Percentiles rank a stretch among this genome's conserved stretches.
Conservation (phyloP, 2,329 filamentous ascomycete species). For the Periconia macrospinosa region DNA sequence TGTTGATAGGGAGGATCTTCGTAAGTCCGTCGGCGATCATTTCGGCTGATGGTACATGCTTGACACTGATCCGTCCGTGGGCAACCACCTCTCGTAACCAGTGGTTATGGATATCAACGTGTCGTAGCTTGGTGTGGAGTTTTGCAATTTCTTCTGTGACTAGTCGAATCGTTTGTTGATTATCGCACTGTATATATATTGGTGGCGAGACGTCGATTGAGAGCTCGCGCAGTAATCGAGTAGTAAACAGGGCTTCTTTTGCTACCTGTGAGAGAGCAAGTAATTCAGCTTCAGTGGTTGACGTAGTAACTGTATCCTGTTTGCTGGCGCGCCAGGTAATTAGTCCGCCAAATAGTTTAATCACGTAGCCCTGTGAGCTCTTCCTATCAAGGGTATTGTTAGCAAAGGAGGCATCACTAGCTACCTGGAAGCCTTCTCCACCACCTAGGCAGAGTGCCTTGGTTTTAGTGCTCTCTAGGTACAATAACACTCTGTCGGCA, state of each 20-base stretch:
- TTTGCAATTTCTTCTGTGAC: no score
- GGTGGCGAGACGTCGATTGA: background rate
- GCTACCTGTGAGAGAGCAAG: conserved; percentile 8
- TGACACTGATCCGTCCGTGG: no score
- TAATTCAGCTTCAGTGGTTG: conserved; percentile 9
- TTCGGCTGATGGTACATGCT: no score
- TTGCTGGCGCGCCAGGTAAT: background rate
- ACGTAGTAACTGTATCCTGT: conserved; percentile 12
- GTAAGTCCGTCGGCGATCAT: no score
- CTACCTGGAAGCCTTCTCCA: conserved; percentile 3
- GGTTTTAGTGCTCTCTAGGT: background rate
- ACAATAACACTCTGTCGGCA: conserved; percentile 6
- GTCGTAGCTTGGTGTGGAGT: no score
- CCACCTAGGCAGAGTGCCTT: background rate
- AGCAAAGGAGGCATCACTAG: conserved; percentile 8
- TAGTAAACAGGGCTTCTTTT: conserved; percentile 8
- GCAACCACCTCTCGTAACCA: no score
- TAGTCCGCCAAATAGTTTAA: conserved; percentile 10
- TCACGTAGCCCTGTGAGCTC: conserved; percentile 8
- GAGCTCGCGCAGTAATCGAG: conserved; percentile 3
- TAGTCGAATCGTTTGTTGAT: conserved; percentile 10
- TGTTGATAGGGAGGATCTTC: no score
- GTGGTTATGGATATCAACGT: no score
- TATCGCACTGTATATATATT: conserved; percentile 9
- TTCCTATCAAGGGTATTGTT: conserved; percentile 2